These are phyloP conservation scores for Gossypium australe DNA, from an alignment of 345 rosid genomes.

Conservation along the genomic window DNA sequence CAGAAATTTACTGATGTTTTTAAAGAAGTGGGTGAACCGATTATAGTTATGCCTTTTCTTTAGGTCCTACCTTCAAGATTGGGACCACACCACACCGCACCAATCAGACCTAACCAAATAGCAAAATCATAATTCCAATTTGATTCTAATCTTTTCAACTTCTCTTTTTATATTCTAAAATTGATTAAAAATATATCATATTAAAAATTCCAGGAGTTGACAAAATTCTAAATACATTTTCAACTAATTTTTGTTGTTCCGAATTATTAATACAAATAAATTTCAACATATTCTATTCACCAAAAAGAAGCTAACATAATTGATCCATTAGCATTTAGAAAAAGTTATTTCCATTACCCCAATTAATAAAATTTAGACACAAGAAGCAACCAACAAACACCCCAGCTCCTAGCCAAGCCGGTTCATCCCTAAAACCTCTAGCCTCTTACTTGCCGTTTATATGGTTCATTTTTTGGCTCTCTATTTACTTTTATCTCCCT, in stretches of 20 bases:
- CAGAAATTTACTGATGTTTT: too few species aligned
- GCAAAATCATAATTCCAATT: background rate
- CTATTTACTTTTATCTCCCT: slow-evolving; percentile 26
- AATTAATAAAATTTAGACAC: background rate
- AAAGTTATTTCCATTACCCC: background rate
- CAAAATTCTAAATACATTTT: background rate
- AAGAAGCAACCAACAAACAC: slow-evolving; percentile 5
- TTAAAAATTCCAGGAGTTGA: background rate
- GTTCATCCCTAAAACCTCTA: background rate
- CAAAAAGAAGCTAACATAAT: background rate
- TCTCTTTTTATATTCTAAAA: background rate
- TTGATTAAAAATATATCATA: too few species aligned
- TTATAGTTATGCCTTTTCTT: too few species aligned
- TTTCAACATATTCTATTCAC: background rate
- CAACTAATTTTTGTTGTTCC: background rate
- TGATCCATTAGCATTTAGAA: background rate
- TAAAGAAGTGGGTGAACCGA: background rate
- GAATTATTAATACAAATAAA: background rate
- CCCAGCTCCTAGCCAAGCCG: slow-evolving; percentile 16
- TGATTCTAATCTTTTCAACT: background rate
- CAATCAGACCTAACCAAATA: background rate
- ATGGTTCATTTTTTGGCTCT: background rate
- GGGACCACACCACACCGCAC: background rate
- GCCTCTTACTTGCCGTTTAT: background rate
- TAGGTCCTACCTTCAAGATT: background rate